Conservation (phyloP, 1,139 yeast genomes). For the Geotrichum carabidarum region DNA sequence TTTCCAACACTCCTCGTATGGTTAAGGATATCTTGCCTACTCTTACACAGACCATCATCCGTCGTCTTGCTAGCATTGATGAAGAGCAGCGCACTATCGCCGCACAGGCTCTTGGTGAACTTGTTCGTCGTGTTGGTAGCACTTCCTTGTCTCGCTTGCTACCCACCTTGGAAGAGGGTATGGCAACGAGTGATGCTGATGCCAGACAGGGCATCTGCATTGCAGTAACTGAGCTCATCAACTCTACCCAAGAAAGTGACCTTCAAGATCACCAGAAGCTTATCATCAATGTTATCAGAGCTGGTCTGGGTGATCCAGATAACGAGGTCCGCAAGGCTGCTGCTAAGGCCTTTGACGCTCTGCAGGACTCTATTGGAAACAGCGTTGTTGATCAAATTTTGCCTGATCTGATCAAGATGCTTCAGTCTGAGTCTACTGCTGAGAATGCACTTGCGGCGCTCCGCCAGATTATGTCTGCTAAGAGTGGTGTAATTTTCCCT, state of each 20-base stretch:
- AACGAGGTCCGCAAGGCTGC: slow-evolving; percentile 82
- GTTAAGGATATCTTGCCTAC: slow-evolving; percentile 87
- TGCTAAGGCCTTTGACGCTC: slow-evolving; percentile 81
- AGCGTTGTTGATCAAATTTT: slow-evolving; percentile 81
- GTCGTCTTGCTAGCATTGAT: slow-evolving; percentile 74
- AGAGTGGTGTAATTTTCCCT: slow-evolving; percentile 90
- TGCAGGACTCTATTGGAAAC: slow-evolving; percentile 78
- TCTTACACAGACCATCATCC: slow-evolving; percentile 72
- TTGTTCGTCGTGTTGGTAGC: slow-evolving; percentile 92
- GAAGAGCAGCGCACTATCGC: slow-evolving; percentile 79
- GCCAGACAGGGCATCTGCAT: slow-evolving; percentile 95
- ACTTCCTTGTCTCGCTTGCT: slow-evolving; percentile 77
- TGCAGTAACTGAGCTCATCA: slow-evolving; percentile 80
- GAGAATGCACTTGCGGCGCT: slow-evolving; percentile 82
- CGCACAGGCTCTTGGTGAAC: slow-evolving; percentile 90
- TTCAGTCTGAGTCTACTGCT: slow-evolving; percentile 51
- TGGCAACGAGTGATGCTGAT: slow-evolving; percentile 58
- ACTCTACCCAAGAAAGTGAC: slow-evolving; percentile 62
- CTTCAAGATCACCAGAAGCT: slow-evolving; percentile 61
- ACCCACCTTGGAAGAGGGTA: slow-evolving; percentile 74
- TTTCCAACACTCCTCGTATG: slow-evolving; percentile 93
- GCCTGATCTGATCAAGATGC: slow-evolving; percentile 73
- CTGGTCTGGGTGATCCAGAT: slow-evolving; percentile 71
- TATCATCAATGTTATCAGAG: slow-evolving; percentile 70
- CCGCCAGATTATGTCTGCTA: slow-evolving; percentile 86